phyloP scores from a whole-genome alignment of 352 stramenopile genomes.

The Pythium myriotylum region DNA sequence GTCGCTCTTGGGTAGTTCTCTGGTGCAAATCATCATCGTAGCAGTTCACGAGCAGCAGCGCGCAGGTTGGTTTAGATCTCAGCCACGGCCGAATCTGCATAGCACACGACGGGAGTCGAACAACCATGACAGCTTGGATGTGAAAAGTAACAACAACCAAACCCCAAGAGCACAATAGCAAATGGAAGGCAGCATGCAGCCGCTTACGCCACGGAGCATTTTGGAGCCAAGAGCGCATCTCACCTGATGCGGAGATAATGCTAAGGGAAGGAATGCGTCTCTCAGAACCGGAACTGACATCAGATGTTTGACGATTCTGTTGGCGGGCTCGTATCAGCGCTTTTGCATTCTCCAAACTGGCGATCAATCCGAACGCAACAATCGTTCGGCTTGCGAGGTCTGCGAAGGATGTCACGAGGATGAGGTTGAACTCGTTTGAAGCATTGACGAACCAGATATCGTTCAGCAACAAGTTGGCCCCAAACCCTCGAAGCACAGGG shows the following conservation, averaged over 20 bases:
- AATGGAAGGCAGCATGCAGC: background rate
- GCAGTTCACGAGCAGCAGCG: slow-evolving; percentile 18
- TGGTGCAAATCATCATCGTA: background rate
- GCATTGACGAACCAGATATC: slow-evolving; percentile 16
- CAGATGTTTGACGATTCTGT: background rate
- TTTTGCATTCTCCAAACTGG: slow-evolving; percentile 11
- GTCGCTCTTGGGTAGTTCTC: background rate
- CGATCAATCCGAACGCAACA: background rate
- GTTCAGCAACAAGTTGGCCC: background rate
- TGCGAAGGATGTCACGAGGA: slow-evolving; percentile 6
- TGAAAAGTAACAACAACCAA: slow-evolving; percentile 4
- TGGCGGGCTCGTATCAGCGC: background rate
- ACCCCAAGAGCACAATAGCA: background rate
- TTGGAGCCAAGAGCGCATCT: background rate
- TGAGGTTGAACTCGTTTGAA: slow-evolving; percentile 17
- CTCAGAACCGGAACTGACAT: background rate
- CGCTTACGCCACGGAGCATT: background rate
- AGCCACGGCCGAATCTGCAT: slow-evolving; percentile 22
- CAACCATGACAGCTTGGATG: slow-evolving; percentile 1
- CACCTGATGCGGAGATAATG: background rate
- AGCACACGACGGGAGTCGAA: background rate
- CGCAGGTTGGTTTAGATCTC: slow-evolving; percentile 7
- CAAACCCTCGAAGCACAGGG: background rate
- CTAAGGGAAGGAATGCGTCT: background rate
- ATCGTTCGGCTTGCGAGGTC: slow-evolving; percentile 1